These are phyloP conservation scores for Sclerotiophoma versabilis DNA, from an alignment of 2,329 filamentous ascomycete genomes.

Conservation along the genomic window DNA sequence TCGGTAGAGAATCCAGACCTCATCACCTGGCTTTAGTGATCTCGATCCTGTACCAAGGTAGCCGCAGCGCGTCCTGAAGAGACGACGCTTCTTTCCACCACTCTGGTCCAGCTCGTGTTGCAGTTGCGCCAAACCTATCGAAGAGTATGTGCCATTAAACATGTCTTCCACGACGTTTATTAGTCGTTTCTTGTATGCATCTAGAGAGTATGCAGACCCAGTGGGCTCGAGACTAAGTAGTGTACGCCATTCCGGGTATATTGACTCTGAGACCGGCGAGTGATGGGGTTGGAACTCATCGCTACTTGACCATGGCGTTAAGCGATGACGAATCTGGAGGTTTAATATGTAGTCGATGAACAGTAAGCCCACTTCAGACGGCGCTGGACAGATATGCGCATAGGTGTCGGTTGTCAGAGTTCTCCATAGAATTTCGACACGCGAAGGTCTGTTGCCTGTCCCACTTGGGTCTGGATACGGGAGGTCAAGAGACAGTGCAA, in stretches of 20 bases:
- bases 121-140: conserved; percentile 34
- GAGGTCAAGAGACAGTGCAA: conserved; percentile 25
- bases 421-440: conserved; percentile 34
- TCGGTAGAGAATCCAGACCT: conserved; percentile 31
- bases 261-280: conserved; percentile 31
- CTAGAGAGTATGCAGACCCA: conserved; percentile 25
- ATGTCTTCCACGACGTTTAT: conserved; percentile 29
- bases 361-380: conserved; percentile 17
- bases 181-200: conserved; percentile 27
- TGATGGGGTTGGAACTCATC: conserved; percentile 38
- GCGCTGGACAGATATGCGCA: conserved; percentile 28
- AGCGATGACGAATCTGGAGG: conserved; percentile 35
- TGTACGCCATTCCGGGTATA: conserved; percentile 37
- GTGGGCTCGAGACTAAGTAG: conserved; percentile 30
- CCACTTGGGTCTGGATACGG: conserved; percentile 23
- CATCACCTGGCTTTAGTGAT: conserved; percentile 28
- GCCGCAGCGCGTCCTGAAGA: conserved; percentile 29
- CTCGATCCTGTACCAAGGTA: conserved; percentile 33
- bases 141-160: conserved; percentile 39
- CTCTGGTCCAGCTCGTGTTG: conserved; percentile 40
- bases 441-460: conserved; percentile 15
- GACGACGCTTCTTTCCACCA: conserved; percentile 27
- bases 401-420: conserved; percentile 37
- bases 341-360: conserved; percentile 41
- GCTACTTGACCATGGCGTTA: conserved; percentile 36